Evolutionary conservation across 331 rosid species (phyloP).

Genomic region (Pyracantha coccinea): DNA sequence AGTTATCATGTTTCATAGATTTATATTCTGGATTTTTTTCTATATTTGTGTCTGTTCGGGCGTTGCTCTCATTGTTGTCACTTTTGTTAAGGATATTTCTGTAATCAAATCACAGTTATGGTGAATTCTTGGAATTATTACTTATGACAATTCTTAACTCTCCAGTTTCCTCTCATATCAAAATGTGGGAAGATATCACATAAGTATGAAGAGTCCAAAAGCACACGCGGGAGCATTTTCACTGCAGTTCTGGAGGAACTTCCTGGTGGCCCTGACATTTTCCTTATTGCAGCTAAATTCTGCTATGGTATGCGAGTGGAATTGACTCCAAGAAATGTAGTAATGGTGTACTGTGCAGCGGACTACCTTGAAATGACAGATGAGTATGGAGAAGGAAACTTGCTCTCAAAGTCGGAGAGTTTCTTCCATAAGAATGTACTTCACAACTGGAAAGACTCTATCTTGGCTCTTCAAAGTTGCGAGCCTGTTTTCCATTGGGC

Average conservation of each 20-base stretch:
- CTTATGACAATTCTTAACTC: conserved; percentile 6
- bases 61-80: neutral
- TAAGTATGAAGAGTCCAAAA: conserved; percentile 44
- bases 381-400: conserved; percentile 74
- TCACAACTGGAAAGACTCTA: conserved; percentile 88
- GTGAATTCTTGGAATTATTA: conserved; percentile 10
- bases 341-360: conserved; percentile 62
- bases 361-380: conserved; percentile 90
- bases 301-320: conserved; percentile 76
- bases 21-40: neutral
- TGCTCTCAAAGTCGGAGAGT: conserved; percentile 58
- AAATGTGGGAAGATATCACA: conserved; percentile 72
- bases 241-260: conserved; percentile 53
- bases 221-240: conserved; percentile 26
- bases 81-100: neutral
- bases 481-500: conserved; percentile 54
- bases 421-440: conserved; percentile 62
- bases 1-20: neutral
- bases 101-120: no score
- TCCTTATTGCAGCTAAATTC: conserved; percentile 62
- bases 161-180: conserved; percentile 90
- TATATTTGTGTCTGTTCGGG: neutral
- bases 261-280: conserved; percentile 83
- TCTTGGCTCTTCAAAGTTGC: conserved; percentile 80
- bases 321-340: conserved; percentile 64